Evolutionary conservation across 2,329 filamentous ascomycete species (phyloP).

Genomic region (Clonostachys solani): DNA sequence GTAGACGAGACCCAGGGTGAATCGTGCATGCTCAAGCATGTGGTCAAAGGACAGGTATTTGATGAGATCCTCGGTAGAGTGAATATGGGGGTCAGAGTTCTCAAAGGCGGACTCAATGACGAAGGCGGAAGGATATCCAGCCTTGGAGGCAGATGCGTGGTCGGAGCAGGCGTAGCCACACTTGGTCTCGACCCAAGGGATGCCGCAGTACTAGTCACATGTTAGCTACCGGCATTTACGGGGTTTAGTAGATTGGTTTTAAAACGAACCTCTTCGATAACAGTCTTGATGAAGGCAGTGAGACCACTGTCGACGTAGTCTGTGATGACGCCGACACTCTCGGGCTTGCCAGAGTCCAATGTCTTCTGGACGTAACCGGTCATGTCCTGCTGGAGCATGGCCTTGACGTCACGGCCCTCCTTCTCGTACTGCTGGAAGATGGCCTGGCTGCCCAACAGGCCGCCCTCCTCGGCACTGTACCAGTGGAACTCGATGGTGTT

Average conservation of each 20-base stretch:
- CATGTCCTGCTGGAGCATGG: conserved; percentile 99
- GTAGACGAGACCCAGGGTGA: conserved; percentile 80
- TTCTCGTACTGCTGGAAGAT: conserved; percentile 82
- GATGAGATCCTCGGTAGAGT: conserved; percentile 65
- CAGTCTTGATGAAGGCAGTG: conserved; percentile 85
- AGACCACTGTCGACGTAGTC: conserved; percentile 82
- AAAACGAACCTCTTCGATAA: conserved; percentile 55
- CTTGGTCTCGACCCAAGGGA: conserved; percentile 82
- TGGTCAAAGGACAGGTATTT: conserved; percentile 78
- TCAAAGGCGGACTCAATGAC: conserved; percentile 73
- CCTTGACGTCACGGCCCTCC: conserved; percentile 72
- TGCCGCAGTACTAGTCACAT: conserved; percentile 69
- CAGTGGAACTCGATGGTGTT: conserved; percentile 97
- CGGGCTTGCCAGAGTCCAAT: conserved; percentile 73
- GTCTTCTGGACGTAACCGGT: conserved; percentile 84
- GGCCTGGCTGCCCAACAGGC: conserved; percentile 81
- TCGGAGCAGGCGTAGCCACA: conserved; percentile 84
- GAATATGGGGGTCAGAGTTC: conserved; percentile 63
- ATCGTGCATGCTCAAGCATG: conserved; percentile 84
- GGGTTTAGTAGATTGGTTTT: neutral
- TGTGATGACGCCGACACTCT: conserved; percentile 88
- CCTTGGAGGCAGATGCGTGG: conserved; percentile 69
- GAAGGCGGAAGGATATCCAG: conserved; percentile 70
- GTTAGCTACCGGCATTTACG: conserved; percentile 1
- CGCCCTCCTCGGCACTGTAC: conserved; percentile 89